Conservation (phyloP, 73 alveolate genomes). For the Tetrahymena malaccensis region DNA sequence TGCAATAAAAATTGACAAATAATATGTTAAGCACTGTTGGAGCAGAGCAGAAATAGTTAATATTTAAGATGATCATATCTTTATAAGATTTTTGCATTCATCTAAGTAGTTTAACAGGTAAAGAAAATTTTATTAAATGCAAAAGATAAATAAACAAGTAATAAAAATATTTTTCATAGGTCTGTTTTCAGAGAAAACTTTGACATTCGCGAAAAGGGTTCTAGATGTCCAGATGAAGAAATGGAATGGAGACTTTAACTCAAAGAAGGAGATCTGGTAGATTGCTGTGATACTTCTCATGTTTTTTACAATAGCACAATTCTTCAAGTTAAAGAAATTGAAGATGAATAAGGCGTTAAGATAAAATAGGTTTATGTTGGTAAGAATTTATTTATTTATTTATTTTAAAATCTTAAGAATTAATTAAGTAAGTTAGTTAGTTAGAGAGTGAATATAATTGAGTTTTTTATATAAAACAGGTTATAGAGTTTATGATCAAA, state of each 20-base stretch:
- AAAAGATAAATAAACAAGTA: too few species aligned
- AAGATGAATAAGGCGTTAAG: slow-evolving; percentile 17
- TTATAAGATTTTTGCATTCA: neutral
- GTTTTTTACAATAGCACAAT: slow-evolving; percentile 56
- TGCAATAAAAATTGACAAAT: neutral
- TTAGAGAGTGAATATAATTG: neutral
- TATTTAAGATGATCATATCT: neutral
- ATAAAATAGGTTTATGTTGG: slow-evolving; percentile 41
- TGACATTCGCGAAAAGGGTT: neutral
- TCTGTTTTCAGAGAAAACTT: neutral
- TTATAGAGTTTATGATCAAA: slow-evolving; percentile 58
- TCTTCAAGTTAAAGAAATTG: slow-evolving; percentile 14
- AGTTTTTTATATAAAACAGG: slow-evolving; percentile 45
- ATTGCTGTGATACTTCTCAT: slow-evolving; percentile 61
- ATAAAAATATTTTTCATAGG: neutral
- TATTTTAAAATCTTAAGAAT: neutral
- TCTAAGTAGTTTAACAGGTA: neutral
- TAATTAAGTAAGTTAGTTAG: neutral
- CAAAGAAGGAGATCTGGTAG: slow-evolving; percentile 55
- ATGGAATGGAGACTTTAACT: slow-evolving; percentile 56
- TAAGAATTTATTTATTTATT: neutral
- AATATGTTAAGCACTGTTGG: neutral
- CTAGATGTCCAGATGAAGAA: slow-evolving; percentile 41
- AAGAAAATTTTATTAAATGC: too few species aligned
- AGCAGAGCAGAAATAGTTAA: neutral